These are phyloP conservation scores for Ustilago trichophora DNA, from an alignment of 1,284 basidiomycete species.

Conservation along the genomic window DNA sequence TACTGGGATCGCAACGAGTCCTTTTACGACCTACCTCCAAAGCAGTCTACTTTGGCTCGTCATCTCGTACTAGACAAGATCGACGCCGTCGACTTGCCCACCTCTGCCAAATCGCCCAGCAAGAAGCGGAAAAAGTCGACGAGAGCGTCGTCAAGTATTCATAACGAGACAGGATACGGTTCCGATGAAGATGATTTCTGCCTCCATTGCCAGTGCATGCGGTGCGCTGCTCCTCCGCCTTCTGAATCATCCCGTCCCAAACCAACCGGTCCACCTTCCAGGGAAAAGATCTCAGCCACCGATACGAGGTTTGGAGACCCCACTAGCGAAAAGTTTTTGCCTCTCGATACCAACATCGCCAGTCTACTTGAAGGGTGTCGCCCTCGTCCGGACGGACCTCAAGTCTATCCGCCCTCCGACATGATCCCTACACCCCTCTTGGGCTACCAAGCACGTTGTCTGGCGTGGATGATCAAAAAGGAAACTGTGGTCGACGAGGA, in stretches of 20 bases:
- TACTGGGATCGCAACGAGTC: constrained; percentile 45
- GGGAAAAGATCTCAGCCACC: constrained; percentile 9
- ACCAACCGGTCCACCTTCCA: constrained; percentile 5
- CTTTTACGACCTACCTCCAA: constrained; percentile 34
- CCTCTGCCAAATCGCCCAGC: constrained; percentile 7
- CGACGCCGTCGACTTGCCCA: constrained; percentile 23
- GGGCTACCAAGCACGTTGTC: constrained; percentile 42
- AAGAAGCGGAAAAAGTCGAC: constrained; percentile 33
- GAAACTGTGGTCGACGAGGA: constrained; percentile 39
- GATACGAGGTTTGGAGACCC: constrained; percentile 31
- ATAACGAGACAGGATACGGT: background rate
- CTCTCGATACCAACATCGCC: constrained; percentile 39
- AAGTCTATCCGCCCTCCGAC: constrained; percentile 26
- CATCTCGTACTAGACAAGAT: constrained; percentile 33
- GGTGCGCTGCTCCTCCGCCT: background rate
- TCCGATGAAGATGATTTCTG: background rate
- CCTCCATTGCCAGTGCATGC: background rate
- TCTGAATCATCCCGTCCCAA: constrained; percentile 7
- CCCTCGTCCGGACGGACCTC: constrained; percentile 23
- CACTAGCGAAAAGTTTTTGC: constrained; percentile 15
- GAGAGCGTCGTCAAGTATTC: background rate
- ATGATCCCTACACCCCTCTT: constrained; percentile 39
- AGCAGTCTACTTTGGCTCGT: constrained; percentile 27
- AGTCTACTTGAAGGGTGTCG: constrained; percentile 47
- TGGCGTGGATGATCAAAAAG: constrained; percentile 45